Conservation (phyloP, 2,329 filamentous ascomycete species). For the Colletotrichum brevisporum region DNA sequence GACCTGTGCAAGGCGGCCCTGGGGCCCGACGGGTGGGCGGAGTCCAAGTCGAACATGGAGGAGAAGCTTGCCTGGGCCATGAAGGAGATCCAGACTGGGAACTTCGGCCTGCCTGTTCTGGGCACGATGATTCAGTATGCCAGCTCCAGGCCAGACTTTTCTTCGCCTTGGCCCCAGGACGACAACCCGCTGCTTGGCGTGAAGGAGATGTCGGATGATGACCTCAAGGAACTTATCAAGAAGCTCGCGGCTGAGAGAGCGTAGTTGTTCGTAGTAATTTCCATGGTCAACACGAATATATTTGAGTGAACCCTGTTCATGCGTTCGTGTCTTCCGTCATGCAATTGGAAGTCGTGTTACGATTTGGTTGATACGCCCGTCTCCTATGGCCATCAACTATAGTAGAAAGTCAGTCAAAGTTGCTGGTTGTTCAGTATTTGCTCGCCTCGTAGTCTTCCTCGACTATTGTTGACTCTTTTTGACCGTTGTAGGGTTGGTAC, state of each 20-base stretch:
- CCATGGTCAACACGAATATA: too few species aligned
- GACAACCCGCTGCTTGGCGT: conserved; percentile 44
- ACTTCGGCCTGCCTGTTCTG: conserved; percentile 35
- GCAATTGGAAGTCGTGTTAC: too few species aligned
- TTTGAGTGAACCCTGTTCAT: too few species aligned
- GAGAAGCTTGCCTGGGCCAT: conserved; percentile 38
- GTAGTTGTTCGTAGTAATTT: too few species aligned
- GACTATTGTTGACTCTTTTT: too few species aligned
- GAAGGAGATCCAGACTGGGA: conserved; percentile 39
- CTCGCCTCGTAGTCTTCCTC: too few species aligned
- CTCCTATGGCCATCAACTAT: too few species aligned
- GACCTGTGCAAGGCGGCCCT: conserved; percentile 41
- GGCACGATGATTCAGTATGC: conserved; percentile 41
- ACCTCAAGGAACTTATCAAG: conserved; percentile 42
- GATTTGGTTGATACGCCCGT: too few species aligned
- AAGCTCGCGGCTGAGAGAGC: not conserved
- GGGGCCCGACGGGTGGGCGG: conserved; percentile 39
- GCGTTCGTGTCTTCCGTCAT: too few species aligned
- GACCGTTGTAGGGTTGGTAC: too few species aligned
- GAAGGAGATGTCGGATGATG: conserved; percentile 37
- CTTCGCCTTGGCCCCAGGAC: conserved; percentile 26
- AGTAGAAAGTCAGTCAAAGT: too few species aligned
- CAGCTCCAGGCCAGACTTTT: conserved; percentile 38
- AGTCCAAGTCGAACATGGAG: conserved; percentile 37
- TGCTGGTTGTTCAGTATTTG: too few species aligned